These are phyloP conservation scores for Yamadazyma atmosphaerica DNA, from an alignment of 1,139 yeast species.

Conservation along the genomic window DNA sequence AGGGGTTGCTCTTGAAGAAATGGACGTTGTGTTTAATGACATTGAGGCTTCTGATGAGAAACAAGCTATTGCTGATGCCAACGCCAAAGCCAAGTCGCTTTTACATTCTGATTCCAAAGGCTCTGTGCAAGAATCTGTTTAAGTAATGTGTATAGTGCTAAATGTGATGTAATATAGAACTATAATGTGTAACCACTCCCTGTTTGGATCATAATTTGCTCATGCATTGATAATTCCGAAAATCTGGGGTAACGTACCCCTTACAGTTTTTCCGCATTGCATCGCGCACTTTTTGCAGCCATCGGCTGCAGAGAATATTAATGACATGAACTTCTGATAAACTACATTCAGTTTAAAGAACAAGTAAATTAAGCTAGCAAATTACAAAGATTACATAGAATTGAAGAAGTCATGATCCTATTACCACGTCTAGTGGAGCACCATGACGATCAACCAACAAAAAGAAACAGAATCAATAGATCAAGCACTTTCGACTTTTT, in stretches of 20 bases:
- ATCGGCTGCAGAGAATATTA: too few species aligned
- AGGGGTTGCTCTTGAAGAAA: slow-evolving; percentile 32
- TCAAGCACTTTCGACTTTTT: slow-evolving; percentile 2
- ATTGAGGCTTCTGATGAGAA: slow-evolving; percentile 13
- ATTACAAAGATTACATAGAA: neutral
- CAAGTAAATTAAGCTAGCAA: neutral
- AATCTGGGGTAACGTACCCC: too few species aligned
- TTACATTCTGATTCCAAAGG: slow-evolving; percentile 1
- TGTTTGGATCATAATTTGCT: too few species aligned
- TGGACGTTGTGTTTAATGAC: slow-evolving; percentile 25
- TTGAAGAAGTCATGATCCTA: too few species aligned
- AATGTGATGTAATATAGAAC: too few species aligned
- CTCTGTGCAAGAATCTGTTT: neutral
- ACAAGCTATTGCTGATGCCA: slow-evolving; percentile 12
- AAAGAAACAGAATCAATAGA: neutral
- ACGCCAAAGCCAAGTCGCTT: slow-evolving; percentile 5
- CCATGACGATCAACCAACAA: too few species aligned
- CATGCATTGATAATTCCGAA: too few species aligned
- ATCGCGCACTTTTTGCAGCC: neutral
- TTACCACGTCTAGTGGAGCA: too few species aligned
- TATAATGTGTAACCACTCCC: too few species aligned
- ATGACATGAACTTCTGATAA: too few species aligned
- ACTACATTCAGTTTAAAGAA: too few species aligned
- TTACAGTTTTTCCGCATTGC: neutral
- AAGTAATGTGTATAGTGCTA: slow-evolving; percentile 1